A percentile compares a stretch with the other conserved stretches of the same genome.
Evolutionary conservation across 495 filamentous ascomycete species (phyloP).

Genomic region (Penicillium samsonianum): DNA sequence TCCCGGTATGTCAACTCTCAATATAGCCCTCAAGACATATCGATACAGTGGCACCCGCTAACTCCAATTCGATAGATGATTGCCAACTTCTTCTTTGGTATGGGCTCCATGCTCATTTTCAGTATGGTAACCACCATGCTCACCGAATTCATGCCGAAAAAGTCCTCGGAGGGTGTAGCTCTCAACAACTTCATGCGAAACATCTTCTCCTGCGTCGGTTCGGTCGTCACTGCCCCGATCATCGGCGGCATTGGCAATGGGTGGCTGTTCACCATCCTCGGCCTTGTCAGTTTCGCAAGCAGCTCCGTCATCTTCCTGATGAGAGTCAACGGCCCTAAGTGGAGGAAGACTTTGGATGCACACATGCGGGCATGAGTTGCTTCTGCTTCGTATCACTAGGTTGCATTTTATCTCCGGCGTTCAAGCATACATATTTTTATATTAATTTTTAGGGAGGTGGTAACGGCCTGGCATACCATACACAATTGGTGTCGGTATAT

Average conservation of each 20-base stretch:
- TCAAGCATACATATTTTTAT: not conserved
- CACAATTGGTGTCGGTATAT: not conserved
- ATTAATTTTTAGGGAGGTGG: not conserved
- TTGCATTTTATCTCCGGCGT: conserved; percentile 4
- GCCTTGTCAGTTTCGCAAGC: conserved; percentile 57
- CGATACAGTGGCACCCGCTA: conserved; percentile 6
- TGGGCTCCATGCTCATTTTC: conserved; percentile 90
- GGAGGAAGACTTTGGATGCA: conserved; percentile 70
- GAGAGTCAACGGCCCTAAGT: conserved; percentile 61
- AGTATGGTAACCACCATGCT: conserved; percentile 76
- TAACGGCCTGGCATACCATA: not conserved
- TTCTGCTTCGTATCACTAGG: too few species aligned
- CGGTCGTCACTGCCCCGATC: conserved; percentile 71
- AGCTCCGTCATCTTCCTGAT: conserved; percentile 65
- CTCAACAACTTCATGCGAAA: conserved; percentile 78
- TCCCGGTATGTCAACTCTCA: conserved; percentile 54
- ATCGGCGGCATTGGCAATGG: conserved; percentile 84
- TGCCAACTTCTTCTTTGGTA: conserved; percentile 85
- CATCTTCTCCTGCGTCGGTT: conserved; percentile 79
- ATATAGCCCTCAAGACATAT: conserved; percentile 21
- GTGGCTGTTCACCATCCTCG: conserved; percentile 84
- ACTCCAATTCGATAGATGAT: conserved; percentile 51
- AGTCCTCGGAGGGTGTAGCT: conserved; percentile 75
- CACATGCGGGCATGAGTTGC: conserved; percentile 34
- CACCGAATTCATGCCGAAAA: conserved; percentile 85